Percentiles rank a stretch among this genome's conserved stretches.
phyloP scores from a whole-genome alignment of 148 eudicot genomes.

The Beta vulgaris region DNA sequence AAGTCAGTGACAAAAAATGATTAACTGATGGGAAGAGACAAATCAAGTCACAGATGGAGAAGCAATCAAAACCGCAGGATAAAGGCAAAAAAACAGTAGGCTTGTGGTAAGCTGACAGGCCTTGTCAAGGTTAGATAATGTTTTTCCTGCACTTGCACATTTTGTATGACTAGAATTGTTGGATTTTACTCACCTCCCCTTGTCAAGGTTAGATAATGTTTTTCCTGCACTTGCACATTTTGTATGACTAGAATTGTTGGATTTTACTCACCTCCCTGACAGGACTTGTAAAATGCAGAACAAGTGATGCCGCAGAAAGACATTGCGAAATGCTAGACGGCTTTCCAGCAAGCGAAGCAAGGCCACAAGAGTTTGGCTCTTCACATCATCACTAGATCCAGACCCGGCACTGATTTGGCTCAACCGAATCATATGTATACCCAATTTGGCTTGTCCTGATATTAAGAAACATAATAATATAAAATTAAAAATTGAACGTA shows the following conservation, averaged over 20 bases:
- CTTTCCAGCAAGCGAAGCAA: slow-evolving; percentile 87
- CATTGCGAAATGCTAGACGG: slow-evolving; percentile 68
- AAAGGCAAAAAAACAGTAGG: not conserved
- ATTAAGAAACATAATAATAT: slow-evolving; percentile 7
- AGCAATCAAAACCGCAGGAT: not conserved
- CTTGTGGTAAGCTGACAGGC: too few species aligned
- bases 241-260: too few species aligned
- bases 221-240: too few species aligned
- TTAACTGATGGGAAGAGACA: too few species aligned
- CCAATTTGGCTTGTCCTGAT: slow-evolving; percentile 88
- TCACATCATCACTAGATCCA: slow-evolving; percentile 45
- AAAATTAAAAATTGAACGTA: not conserved
- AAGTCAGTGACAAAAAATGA: not conserved
- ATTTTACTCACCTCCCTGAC: slow-evolving; percentile 74
- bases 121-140: too few species aligned
- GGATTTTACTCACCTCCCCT: too few species aligned
- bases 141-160: too few species aligned
- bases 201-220: too few species aligned
- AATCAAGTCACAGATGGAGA: not conserved
- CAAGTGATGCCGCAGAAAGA: slow-evolving; percentile 76
- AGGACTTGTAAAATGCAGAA: slow-evolving; percentile 94
- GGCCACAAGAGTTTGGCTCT: slow-evolving; percentile 72
- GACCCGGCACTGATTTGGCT: slow-evolving; percentile 65
- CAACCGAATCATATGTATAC: slow-evolving; percentile 71
- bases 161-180: too few species aligned